Conservation (phyloP, 2,329 filamentous ascomycete genomes). For the Truncatella angustata region DNA sequence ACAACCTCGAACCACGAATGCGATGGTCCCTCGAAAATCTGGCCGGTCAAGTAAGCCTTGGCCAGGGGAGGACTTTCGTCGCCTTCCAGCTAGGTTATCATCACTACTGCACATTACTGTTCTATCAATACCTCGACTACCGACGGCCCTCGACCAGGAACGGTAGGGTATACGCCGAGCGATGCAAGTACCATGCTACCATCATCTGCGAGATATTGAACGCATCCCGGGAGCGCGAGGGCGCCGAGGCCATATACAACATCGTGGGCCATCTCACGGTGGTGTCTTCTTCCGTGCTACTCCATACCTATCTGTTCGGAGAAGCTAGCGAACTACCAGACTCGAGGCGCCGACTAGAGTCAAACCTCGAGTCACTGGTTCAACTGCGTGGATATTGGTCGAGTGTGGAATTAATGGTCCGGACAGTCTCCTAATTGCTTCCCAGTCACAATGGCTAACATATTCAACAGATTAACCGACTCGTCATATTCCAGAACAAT, state of each 20-base stretch:
- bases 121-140: slow-evolving; percentile 32
- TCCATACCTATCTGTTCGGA: slow-evolving; percentile 33
- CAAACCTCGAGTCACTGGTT: slow-evolving; percentile 30
- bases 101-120: slow-evolving; percentile 32
- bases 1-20: slow-evolving; percentile 18
- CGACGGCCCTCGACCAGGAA: slow-evolving; percentile 25
- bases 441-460: too few relatives aligned
- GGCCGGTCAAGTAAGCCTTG: slow-evolving; percentile 18
- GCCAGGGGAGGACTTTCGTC: slow-evolving; percentile 29
- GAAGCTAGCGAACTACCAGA: slow-evolving; percentile 26
- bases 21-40: slow-evolving; percentile 25
- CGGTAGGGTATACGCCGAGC: slow-evolving; percentile 26
- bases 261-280: slow-evolving; percentile 34
- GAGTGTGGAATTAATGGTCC: slow-evolving; percentile 32
- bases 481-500: slow-evolving; percentile 31
- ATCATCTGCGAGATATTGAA: slow-evolving; percentile 28
- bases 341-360: slow-evolving; percentile 24
- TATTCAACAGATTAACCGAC: slow-evolving; percentile 27
- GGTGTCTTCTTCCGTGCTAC: slow-evolving; percentile 32
- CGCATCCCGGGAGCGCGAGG: slow-evolving; percentile 20
- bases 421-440: too few relatives aligned
- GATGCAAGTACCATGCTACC: slow-evolving; percentile 29
- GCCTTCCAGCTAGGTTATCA: slow-evolving; percentile 34
- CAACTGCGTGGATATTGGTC: slow-evolving; percentile 31
- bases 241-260: slow-evolving; percentile 29